Evolutionary conservation across 768 basidiomycete species (phyloP).

Genomic region (Chalciporus pseudorubinellus): DNA sequence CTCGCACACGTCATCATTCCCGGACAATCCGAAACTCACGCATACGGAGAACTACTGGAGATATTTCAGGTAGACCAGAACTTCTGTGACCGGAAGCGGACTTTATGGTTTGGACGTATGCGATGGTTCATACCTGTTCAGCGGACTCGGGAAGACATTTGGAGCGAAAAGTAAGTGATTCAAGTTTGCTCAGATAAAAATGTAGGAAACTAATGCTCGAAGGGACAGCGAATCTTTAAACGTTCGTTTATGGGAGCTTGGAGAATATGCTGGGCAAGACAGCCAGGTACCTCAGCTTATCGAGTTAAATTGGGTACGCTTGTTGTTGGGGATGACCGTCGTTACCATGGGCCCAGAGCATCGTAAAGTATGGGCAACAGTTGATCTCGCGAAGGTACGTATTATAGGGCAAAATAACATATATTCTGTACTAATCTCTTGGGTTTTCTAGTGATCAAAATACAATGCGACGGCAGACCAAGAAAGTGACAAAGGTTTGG

Average conservation of each 20-base stretch:
- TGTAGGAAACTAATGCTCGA: no score
- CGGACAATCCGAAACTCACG: no score
- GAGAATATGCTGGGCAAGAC: background rate
- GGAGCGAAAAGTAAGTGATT: no score
- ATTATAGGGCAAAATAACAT: no score
- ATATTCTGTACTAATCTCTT: no score
- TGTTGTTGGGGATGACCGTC: background rate
- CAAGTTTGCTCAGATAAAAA: no score
- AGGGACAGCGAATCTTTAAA: no score
- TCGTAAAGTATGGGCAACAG: constrained; percentile 5
- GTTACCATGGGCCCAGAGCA: background rate
- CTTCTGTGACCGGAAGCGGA: background rate
- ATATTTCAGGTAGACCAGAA: constrained; percentile 2
- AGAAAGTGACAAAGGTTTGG: no score
- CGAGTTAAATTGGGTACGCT: background rate
- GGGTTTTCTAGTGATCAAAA: no score
- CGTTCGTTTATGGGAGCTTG: constrained; percentile 5
- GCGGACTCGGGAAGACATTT: no score
- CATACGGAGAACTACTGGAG: constrained; percentile 2
- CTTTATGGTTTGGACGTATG: background rate
- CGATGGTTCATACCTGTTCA: constrained; percentile 5
- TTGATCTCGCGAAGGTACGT: constrained; percentile 2
- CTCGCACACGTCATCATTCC: background rate
- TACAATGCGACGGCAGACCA: no score
- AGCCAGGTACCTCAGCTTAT: background rate